Evolutionary conservation across 257 asterid genomes (phyloP).

Genomic region (Plantago ovata): DNA sequence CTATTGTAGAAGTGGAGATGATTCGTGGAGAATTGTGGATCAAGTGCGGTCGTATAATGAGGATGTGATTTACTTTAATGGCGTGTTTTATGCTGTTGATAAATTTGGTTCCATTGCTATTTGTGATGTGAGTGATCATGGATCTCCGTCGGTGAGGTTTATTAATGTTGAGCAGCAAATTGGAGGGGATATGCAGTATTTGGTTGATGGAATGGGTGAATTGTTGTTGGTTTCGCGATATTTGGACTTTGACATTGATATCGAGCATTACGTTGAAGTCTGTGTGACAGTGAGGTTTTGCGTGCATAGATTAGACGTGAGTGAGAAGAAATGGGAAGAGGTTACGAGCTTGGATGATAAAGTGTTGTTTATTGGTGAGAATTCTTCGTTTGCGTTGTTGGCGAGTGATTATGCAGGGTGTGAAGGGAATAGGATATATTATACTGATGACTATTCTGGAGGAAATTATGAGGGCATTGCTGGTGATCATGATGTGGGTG

Average conservation of each 20-base stretch:
- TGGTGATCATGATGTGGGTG: slow-evolving; percentile 69
- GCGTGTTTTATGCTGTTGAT: slow-evolving; percentile 47
- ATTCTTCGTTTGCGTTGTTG: slow-evolving; percentile 52
- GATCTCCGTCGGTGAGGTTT: slow-evolving; percentile 30
- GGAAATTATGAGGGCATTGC: slow-evolving; percentile 37
- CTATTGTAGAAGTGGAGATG: slow-evolving; percentile 42
- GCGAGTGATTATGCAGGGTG: slow-evolving; percentile 61
- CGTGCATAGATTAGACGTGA: slow-evolving; percentile 46
- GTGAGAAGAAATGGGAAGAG: slow-evolving; percentile 44
- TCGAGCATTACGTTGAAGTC: slow-evolving; percentile 36
- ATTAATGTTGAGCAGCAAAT: slow-evolving; percentile 28
- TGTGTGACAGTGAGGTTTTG: slow-evolving; percentile 54
- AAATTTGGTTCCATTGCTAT: slow-evolving; percentile 51
- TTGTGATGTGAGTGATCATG: slow-evolving; percentile 40
- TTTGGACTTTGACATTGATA: slow-evolving; percentile 46
- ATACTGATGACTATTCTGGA: slow-evolving; percentile 67
- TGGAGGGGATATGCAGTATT: slow-evolving; percentile 66
- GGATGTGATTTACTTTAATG: slow-evolving; percentile 55
- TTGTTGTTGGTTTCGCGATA: slow-evolving; percentile 53
- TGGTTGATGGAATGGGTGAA: slow-evolving; percentile 66
- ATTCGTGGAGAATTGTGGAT: slow-evolving; percentile 49
- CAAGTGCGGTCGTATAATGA: slow-evolving; percentile 42
- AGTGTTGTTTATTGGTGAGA: slow-evolving; percentile 66
- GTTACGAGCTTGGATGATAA: slow-evolving; percentile 44
- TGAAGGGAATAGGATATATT: slow-evolving; percentile 61